phyloP scores from a whole-genome alignment of 305 asterid genomes.

The Stenogyne calaminthoides region DNA sequence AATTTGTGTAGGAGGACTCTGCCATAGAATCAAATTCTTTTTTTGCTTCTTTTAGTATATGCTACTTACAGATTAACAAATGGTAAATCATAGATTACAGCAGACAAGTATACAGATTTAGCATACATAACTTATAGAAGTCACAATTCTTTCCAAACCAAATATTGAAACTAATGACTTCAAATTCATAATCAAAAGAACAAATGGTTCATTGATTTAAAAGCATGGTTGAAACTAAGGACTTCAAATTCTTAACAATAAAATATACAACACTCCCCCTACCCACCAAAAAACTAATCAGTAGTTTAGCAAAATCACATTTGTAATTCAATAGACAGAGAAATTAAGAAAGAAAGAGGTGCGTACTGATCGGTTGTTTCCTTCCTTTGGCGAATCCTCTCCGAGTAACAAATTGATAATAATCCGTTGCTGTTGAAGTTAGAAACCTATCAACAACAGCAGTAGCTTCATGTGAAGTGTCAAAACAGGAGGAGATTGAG shows the following conservation, averaged over 20 bases:
- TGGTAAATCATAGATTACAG: neutral
- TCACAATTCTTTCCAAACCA: neutral
- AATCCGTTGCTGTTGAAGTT: constrained; percentile 27
- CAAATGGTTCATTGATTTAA: no score
- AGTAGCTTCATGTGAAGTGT: constrained; percentile 33
- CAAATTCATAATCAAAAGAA: no score
- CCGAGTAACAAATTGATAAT: constrained; percentile 35
- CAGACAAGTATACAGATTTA: neutral
- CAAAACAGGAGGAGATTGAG: constrained; percentile 29
- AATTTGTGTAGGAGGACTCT: neutral
- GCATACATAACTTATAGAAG: neutral
- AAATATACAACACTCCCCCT: neutral
- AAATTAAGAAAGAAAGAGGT: neutral
- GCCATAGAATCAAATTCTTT: neutral
- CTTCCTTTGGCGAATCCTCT: constrained; percentile 85
- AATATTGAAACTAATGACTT: constrained; percentile 1
- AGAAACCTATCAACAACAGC: constrained; percentile 29
- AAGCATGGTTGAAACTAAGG: no score
- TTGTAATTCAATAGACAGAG: neutral
- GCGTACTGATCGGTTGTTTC: constrained; percentile 56
- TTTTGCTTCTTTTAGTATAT: neutral
- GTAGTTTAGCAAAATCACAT: neutral
- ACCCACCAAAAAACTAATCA: neutral
- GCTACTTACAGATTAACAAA: neutral
- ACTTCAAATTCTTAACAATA: neutral